These are phyloP conservation scores for Fusarium odoratissimum DNA, from an alignment of 2,329 filamentous ascomycete species.

Conservation along the genomic window DNA sequence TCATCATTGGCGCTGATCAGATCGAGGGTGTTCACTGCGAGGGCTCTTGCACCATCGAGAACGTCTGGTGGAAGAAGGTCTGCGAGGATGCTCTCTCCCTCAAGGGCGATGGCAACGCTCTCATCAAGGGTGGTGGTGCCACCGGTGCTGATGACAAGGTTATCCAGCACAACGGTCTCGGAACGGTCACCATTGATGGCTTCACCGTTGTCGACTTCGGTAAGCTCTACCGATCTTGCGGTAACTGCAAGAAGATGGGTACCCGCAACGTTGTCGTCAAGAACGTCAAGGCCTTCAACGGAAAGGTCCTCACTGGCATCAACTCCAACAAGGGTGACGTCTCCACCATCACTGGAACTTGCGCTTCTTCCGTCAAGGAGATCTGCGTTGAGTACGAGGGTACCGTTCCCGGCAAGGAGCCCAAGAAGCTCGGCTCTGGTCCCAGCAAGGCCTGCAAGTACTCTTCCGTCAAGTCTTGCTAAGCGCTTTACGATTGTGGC, in stretches of 20 bases:
- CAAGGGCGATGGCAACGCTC: slow-evolving; percentile 39
- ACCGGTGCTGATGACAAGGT: slow-evolving; percentile 42
- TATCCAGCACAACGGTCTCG: slow-evolving; percentile 42
- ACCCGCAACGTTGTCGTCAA: slow-evolving; percentile 42
- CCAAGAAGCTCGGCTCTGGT: slow-evolving; percentile 40
- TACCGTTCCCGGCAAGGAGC: slow-evolving; percentile 41
- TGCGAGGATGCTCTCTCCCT: slow-evolving; percentile 39
- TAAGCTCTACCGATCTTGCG: slow-evolving; percentile 44
- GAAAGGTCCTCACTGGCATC: slow-evolving; percentile 41
- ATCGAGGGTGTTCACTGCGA: slow-evolving; percentile 41
- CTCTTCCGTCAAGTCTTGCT: slow-evolving; percentile 39
- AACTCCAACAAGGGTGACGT: slow-evolving; percentile 43
- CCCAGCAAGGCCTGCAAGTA: slow-evolving; percentile 39
- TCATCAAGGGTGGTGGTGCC: slow-evolving; percentile 39
- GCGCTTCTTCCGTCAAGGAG: slow-evolving; percentile 39
- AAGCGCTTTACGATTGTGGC: background rate
- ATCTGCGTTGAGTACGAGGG: slow-evolving; percentile 42
- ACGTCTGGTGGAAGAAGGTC: slow-evolving; percentile 43
- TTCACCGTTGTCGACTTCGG: slow-evolving; percentile 43
- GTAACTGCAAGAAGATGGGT: slow-evolving; percentile 44
- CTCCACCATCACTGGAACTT: slow-evolving; percentile 34
- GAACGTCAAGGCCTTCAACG: slow-evolving; percentile 41
- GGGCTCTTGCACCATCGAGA: slow-evolving; percentile 41
- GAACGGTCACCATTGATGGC: slow-evolving; percentile 41
- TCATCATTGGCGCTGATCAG: slow-evolving; percentile 38